Evolutionary conservation across 768 basidiomycete genomes (phyloP).

Genomic region (Mycena indigotica): DNA sequence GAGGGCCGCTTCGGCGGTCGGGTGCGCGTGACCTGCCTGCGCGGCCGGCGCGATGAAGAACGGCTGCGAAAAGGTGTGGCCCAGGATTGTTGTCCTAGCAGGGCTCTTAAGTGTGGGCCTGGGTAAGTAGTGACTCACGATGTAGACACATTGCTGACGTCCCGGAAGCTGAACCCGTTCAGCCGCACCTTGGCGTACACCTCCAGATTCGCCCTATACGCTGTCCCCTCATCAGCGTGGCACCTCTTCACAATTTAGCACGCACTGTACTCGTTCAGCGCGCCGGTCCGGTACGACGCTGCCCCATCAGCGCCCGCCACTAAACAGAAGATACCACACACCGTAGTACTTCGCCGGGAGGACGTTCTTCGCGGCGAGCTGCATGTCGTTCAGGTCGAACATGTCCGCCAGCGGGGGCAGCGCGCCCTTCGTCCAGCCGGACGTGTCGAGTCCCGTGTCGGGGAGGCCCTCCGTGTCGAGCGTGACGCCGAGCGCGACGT

Average conservation of each 20-base stretch:
- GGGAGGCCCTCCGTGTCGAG: conserved; percentile 33
- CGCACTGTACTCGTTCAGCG: conserved; percentile 28
- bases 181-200: conserved; percentile 27
- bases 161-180: conserved; percentile 27
- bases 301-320: background rate
- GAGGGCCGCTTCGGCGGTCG: conserved; percentile 47
- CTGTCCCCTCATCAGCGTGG: background rate
- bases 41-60: conserved; percentile 50
- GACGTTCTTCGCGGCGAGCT: conserved; percentile 30
- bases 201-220: conserved; percentile 30
- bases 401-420: conserved; percentile 27
- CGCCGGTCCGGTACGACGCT: conserved; percentile 27
- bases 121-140: conserved; percentile 16
- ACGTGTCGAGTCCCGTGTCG: conserved; percentile 30
- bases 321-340: background rate
- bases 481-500: conserved; percentile 10
- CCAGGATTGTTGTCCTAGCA: conserved; percentile 28
- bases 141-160: conserved; percentile 25
- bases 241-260: background rate
- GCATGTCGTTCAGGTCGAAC: conserved; percentile 29
- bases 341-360: conserved; percentile 23
- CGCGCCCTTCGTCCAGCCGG: conserved; percentile 25
- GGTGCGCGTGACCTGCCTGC: conserved; percentile 40
- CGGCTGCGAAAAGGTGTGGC: conserved; percentile 36
- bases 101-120: background rate